Conservation (phyloP, 2,329 filamentous ascomycete genomes). For the Fusarium sp. region DNA sequence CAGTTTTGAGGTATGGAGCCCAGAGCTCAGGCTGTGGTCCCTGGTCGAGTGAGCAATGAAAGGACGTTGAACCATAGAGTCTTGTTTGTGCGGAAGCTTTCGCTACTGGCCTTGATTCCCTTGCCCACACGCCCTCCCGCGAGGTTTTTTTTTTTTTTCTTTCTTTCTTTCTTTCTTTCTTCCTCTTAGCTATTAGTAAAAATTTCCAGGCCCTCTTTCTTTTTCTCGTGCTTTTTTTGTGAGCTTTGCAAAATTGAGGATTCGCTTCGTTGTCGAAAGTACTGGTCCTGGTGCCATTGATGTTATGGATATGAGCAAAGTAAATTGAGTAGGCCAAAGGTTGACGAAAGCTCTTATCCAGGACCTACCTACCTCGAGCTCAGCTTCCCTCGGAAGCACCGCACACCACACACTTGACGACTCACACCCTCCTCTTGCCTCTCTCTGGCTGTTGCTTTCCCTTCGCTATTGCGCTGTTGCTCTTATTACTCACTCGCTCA, state of each 20-base stretch:
- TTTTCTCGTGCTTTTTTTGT: conserved; percentile 21
- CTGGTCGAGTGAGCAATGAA: conserved; percentile 38
- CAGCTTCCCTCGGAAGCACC: conserved; percentile 43
- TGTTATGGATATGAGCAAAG: conserved; percentile 25
- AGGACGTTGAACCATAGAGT: conserved; percentile 31
- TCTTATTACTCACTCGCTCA: conserved; percentile 45
- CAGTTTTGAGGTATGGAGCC: conserved; percentile 33
- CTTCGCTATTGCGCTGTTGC: conserved; percentile 37
- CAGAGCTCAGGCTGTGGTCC: conserved; percentile 36
- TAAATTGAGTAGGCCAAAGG: conserved; percentile 21
- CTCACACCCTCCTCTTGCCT: conserved; percentile 45
- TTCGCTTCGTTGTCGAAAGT: conserved; percentile 17
- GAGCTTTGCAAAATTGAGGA: conserved; percentile 10
- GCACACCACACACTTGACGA: conserved; percentile 43
- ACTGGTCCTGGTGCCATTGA: conserved; percentile 22
- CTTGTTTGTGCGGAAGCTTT: conserved; percentile 42
- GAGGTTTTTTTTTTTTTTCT: conserved; percentile 31
- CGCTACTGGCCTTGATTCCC: conserved; percentile 39
- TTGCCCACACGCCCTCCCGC: conserved; percentile 47
- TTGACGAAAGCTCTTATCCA: conserved; percentile 32
- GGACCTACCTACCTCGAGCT: conserved; percentile 22
- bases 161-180: conserved; percentile 14
- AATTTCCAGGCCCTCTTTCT: conserved; percentile 19
- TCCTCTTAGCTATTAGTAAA: conserved; percentile 4
- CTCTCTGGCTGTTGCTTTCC: conserved; percentile 35